These are phyloP conservation scores for Eimeria maxima DNA, from an alignment of 169 alveolate species.

Conservation along the genomic window DNA sequence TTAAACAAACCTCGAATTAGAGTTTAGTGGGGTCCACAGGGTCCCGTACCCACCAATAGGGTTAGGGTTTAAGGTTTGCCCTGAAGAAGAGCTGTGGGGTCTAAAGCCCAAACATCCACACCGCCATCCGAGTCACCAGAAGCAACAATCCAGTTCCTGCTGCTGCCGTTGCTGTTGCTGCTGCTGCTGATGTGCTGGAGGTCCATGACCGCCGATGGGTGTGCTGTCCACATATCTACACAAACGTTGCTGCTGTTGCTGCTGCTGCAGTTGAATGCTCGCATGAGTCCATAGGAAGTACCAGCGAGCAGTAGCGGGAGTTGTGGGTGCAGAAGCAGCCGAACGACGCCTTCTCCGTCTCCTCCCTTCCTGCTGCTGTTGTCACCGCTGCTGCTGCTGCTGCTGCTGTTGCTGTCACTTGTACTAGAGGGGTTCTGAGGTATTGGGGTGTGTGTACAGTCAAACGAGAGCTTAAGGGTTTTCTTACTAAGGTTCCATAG, in stretches of 20 bases:
- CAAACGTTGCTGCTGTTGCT: conserved; percentile 17
- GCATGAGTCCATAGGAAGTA: conserved; percentile 13
- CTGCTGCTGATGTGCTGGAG: conserved; percentile 27
- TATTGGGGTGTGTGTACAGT: conserved; percentile 3
- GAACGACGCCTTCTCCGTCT: conserved; percentile 2
- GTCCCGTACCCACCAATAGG: background rate
- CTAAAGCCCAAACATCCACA: conserved; percentile 22
- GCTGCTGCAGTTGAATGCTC: conserved; percentile 46
- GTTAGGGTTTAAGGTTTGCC: background rate
- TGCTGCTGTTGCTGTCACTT: background rate
- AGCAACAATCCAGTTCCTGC: conserved; percentile 25
- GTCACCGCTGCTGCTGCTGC: conserved; percentile 32
- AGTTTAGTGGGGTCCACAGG: background rate
- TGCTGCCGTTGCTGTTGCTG: background rate
- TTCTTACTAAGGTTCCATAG: conserved; percentile 20
- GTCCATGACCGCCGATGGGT: conserved; percentile 28
- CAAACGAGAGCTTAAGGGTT: background rate
- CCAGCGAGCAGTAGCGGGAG: conserved; percentile 39
- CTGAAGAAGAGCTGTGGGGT: conserved; percentile 24
- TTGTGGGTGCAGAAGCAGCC: conserved; percentile 34
- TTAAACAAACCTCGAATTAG: background rate
- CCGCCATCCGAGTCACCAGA: conserved; percentile 44
- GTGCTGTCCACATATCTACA: conserved; percentile 18
- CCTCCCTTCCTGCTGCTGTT: background rate
- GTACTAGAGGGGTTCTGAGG: background rate